These are phyloP conservation scores for Macrocybe gigantea DNA, from an alignment of 768 basidiomycete genomes.

Conservation along the genomic window DNA sequence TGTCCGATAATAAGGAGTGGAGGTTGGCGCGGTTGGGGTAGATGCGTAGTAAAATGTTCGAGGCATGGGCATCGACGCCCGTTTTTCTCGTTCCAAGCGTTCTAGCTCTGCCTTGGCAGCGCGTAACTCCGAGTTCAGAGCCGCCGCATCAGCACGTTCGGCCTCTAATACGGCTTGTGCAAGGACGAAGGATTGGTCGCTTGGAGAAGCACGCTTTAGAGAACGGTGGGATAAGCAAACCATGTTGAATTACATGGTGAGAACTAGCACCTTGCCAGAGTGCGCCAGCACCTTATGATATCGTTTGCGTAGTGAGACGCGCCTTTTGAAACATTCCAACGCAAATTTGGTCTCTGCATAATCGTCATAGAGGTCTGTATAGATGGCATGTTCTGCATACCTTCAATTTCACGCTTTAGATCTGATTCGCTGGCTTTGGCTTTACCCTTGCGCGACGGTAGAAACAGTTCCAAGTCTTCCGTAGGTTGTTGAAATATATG, in stretches of 20 bases:
- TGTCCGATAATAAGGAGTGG: slow-evolving; percentile 54
- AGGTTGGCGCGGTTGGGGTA: slow-evolving; percentile 21
- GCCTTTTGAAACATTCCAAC: slow-evolving; percentile 57
- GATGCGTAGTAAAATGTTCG: slow-evolving; percentile 36
- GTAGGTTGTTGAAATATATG: slow-evolving; percentile 74
- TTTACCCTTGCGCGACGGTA: slow-evolving; percentile 38
- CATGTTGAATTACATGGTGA: not conserved
- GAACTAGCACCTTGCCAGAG: slow-evolving; percentile 47
- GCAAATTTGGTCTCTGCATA: slow-evolving; percentile 64
- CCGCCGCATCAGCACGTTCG: slow-evolving; percentile 57
- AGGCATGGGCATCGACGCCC: slow-evolving; percentile 35
- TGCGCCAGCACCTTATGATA: slow-evolving; percentile 50
- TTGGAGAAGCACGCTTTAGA: slow-evolving; percentile 51
- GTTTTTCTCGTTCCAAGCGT: slow-evolving; percentile 64
- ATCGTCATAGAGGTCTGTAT: slow-evolving; percentile 2
- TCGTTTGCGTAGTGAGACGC: slow-evolving; percentile 47
- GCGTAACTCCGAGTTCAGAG: slow-evolving; percentile 54
- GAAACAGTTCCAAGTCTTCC: slow-evolving; percentile 46
- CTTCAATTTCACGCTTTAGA: slow-evolving; percentile 45
- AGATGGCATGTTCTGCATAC: slow-evolving; percentile 20
- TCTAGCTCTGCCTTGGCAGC: slow-evolving; percentile 61
- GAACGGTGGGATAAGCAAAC: not conserved
- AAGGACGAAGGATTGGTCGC: slow-evolving; percentile 58
- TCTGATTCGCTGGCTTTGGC: slow-evolving; percentile 45
- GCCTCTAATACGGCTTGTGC: slow-evolving; percentile 60